Evolutionary conservation across 2,329 filamentous ascomycete species (phyloP).

Genomic region (Aspergillus japonicus): DNA sequence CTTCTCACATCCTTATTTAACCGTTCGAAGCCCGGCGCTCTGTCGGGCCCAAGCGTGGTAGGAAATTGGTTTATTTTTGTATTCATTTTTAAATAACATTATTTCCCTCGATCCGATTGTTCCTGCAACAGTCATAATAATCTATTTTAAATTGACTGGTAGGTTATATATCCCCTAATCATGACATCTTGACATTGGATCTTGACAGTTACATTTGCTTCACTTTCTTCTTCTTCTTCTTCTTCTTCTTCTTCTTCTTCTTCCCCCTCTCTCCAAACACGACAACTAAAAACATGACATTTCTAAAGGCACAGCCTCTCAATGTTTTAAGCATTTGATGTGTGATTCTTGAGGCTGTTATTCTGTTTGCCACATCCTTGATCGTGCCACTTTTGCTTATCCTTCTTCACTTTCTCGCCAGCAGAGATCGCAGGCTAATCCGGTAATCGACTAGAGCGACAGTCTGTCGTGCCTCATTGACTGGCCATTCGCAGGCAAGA

Average conservation of each 20-base stretch:
- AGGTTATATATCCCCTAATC: neutral
- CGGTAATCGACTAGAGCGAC: neutral
- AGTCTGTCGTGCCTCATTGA: neutral
- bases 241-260: neutral
- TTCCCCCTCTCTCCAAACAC: neutral
- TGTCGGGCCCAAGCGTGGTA: conserved; percentile 2
- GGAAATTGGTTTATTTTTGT: neutral
- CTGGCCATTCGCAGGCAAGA: neutral
- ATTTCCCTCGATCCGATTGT: neutral
- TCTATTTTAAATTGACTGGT: neutral
- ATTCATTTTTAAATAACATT: neutral
- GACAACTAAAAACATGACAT: neutral
- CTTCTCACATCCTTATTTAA: neutral
- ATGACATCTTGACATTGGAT: too few species aligned
- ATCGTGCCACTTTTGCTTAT: neutral
- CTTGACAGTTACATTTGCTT: neutral
- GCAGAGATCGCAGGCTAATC: neutral
- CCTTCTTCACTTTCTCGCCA: neutral
- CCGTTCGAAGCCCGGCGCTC: conserved; percentile 2
- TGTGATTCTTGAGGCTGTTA: neutral
- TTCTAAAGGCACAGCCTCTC: neutral
- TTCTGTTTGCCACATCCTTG: neutral
- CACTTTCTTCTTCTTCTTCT: neutral
- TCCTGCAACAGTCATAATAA: neutral
- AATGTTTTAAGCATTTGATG: neutral